Percentiles rank a stretch among this genome's conserved stretches.
Conservation (phyloP, 140 eudicot species). For the Senecio squalidus region DNA sequence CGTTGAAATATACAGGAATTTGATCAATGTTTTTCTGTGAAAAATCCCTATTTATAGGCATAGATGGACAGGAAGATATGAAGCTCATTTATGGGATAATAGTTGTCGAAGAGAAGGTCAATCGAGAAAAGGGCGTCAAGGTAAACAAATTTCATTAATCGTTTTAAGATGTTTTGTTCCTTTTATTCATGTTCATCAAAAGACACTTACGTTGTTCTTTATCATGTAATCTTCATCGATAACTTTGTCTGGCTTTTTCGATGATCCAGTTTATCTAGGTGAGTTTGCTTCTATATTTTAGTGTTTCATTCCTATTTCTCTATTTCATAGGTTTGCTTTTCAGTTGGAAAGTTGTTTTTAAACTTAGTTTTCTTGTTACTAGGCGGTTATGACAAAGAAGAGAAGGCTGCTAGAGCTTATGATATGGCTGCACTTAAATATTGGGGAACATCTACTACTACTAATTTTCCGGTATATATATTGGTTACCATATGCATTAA, state of each 20-base stretch:
- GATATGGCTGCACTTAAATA: constrained; percentile 94
- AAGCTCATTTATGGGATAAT: constrained; percentile 98
- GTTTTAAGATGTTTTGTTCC: neutral
- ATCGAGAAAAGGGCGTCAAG: constrained; percentile 98
- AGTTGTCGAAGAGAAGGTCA: constrained; percentile 99
- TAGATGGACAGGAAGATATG: constrained; percentile 99
- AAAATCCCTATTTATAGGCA: constrained; percentile 38
- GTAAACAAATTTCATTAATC: constrained; percentile 20
- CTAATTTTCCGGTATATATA: constrained; percentile 75
- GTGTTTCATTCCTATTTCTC: neutral
- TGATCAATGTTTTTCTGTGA: neutral
- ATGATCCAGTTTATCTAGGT: constrained; percentile 81
- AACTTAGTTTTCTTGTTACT: constrained; percentile 1
- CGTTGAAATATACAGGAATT: neutral
- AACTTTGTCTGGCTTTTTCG: neutral
- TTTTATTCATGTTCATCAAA: neutral
- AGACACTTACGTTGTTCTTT: constrained; percentile 8
- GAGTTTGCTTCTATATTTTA: constrained; percentile 15
- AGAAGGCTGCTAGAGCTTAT: constrained; percentile 97
- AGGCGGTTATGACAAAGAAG: constrained; percentile 99
- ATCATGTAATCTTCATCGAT: neutral
- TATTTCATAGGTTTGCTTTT: neutral
- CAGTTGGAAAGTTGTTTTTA: neutral
- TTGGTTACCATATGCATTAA: neutral
- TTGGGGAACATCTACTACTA: constrained; percentile 99